These are phyloP conservation scores for Phytopythium aichiense DNA, from an alignment of 352 stramenopile species.

Conservation along the genomic window DNA sequence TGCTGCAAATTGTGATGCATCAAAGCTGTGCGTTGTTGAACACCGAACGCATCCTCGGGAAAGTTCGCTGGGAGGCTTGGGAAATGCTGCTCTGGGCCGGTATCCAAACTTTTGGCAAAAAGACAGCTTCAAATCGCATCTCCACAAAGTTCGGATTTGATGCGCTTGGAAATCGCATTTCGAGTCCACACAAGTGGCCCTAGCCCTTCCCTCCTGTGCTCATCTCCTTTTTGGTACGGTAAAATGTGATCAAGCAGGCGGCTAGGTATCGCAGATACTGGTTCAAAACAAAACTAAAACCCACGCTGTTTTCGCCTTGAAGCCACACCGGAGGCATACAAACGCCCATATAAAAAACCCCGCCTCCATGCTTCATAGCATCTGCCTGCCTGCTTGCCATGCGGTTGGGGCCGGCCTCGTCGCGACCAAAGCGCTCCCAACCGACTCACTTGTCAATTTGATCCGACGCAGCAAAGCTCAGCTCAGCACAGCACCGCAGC, in stretches of 20 bases:
- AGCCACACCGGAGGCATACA: background rate
- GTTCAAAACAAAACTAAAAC: background rate
- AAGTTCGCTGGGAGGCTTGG: background rate
- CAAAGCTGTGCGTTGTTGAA: background rate
- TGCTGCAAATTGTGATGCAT: no score
- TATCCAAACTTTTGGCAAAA: background rate
- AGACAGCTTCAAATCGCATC: background rate
- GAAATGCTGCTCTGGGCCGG: background rate
- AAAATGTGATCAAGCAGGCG: background rate
- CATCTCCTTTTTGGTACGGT: background rate
- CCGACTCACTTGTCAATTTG: conserved; percentile 30
- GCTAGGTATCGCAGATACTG: conserved; percentile 1
- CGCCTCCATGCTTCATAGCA: background rate
- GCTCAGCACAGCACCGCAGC: background rate
- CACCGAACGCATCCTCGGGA: background rate
- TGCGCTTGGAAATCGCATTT: background rate
- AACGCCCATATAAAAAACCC: background rate
- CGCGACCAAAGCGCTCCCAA: background rate
- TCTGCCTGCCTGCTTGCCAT: background rate
- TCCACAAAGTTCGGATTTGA: background rate
- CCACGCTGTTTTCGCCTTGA: background rate
- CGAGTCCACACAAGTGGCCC: background rate
- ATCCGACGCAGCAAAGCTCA: conserved; percentile 17
- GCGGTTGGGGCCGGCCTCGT: conserved; percentile 4
- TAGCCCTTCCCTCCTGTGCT: background rate